Base-by-base conservation (phyloP, 192 early-diverging fungal species). In the Mortierella hygrophila region DNA sequence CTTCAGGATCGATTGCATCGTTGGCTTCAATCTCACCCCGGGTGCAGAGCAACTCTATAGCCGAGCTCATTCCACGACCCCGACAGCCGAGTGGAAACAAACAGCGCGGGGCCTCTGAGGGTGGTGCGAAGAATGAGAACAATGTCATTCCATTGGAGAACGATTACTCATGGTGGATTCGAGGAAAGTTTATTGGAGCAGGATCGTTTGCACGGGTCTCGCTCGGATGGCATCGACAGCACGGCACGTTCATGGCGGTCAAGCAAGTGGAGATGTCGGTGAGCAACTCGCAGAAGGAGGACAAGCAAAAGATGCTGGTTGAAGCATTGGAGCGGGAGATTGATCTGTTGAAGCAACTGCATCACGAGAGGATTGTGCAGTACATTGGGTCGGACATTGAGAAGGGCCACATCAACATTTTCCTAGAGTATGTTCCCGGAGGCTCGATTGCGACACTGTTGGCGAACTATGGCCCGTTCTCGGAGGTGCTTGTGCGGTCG, bases 181-280 rank as follows among this genome's bases (percentile, higher is more conserved):
- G 95, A 81, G 98, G 98, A 23, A 90, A 92, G 40, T 91, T 96
- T 23, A 99, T 99, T 88, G 98, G 97, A 4, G 92, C 95, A 80
- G 98, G 98, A n/a, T 96, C 97, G 20, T 99, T 99, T 91, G 98
- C 97, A 29, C 95, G 93, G 75, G 99, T 99, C 20, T 99, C 96
- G 78, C 91, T 96, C 69, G 99, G 94, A 7, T 92, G 98, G 83
- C 97, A 99, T 89, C 88, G 97, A 29, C 92, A 94, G 69, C 97
- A 92, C 4, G 97, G 97, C 15, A 97, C 94, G 44, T 88, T 99
- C 37, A 98, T 99, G 97, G 99, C 99, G 0, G 97, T 99, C 42
- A 99, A 99, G 89, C 97, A 99, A 88, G 99, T 99, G 0, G 94
- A 97, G 75, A 70, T 97, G 26, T 94, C 95, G 6, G 92, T 91